Conservation (phyloP, 768 basidiomycete species). For the Lactarius sanguifluus region DNA sequence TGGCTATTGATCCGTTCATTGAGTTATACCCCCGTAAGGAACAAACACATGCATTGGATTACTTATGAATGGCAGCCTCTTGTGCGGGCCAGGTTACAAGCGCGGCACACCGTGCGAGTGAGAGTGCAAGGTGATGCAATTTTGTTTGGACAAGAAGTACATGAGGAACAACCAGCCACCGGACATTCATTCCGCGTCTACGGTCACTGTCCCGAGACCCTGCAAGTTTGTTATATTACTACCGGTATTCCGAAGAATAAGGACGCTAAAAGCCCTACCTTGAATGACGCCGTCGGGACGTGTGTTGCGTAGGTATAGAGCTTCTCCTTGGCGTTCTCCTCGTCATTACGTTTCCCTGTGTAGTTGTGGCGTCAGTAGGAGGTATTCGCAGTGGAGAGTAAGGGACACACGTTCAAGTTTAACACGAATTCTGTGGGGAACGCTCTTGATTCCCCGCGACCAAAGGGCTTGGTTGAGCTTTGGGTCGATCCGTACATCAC, state of each 20-base stretch:
- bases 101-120: not conserved
- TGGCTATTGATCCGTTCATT: not conserved
- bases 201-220: constrained; percentile 82
- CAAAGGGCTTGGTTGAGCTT: constrained; percentile 96
- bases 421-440: constrained; percentile 88
- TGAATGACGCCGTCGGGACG: constrained; percentile 76
- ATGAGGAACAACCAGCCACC: constrained; percentile 3
- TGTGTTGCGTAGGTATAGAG: constrained; percentile 89
- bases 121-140: not conserved
- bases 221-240: constrained; percentile 36
- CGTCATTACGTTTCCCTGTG: constrained; percentile 95
- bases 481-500: constrained; percentile 92
- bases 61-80: not conserved
- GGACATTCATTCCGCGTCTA: constrained; percentile 69
- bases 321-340: constrained; percentile 98
- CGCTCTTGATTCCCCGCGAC: constrained; percentile 90
- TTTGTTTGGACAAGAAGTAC: constrained; percentile 7
- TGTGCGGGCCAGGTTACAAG: not conserved
- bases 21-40: not conserved
- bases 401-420: constrained; percentile 82
- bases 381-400: not conserved
- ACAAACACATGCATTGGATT: not conserved
- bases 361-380: not conserved
- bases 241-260: constrained; percentile 24
- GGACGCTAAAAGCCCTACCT: constrained; percentile 52